Conservation (phyloP, 2,329 filamentous ascomycete species). For the Ophidiomyces ophidiicola region DNA sequence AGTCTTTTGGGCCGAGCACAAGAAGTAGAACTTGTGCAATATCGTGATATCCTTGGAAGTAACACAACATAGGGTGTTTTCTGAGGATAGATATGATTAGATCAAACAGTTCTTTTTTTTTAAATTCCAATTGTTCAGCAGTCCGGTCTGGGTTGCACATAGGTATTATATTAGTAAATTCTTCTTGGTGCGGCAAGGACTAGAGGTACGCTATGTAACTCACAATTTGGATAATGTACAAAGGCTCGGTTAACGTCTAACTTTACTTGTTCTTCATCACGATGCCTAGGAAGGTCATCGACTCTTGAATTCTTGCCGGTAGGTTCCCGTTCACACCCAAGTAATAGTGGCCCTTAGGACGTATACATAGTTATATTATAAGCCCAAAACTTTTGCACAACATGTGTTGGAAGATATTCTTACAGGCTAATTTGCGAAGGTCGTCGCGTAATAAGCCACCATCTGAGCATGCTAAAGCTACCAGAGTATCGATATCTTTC, state of each 20-base stretch:
- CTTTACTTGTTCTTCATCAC: constrained; percentile 79
- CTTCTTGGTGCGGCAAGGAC: not conserved
- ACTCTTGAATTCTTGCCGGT: constrained; percentile 10
- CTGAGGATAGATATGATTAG: constrained; percentile 75
- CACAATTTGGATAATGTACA: constrained; percentile 83
- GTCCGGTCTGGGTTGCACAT: constrained; percentile 47
- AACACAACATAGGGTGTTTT: constrained; percentile 69
- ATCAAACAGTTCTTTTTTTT: constrained; percentile 64
- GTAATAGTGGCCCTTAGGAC: constrained; percentile 36
- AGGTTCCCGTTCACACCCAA: constrained; percentile 28
- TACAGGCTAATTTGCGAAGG: constrained; percentile 66
- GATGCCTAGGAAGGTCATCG: constrained; percentile 54
- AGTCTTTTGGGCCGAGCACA: constrained; percentile 55
- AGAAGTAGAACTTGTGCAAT: constrained; percentile 92
- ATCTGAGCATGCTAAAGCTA: constrained; percentile 46
- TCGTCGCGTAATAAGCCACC: constrained; percentile 58
- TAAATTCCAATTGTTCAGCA: constrained; percentile 53
- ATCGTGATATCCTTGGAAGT: constrained; percentile 98
- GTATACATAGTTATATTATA: constrained; percentile 19
- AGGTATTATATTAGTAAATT: constrained; percentile 12
- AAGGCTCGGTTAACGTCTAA: constrained; percentile 95
- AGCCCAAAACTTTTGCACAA: not conserved
- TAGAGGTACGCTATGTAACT: constrained; percentile 19
- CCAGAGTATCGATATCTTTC: constrained; percentile 46
- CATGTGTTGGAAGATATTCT: constrained; percentile 24